Base-by-base conservation (phyloP, 2,329 filamentous ascomycete species). In the Trichophyton verrucosum region DNA sequence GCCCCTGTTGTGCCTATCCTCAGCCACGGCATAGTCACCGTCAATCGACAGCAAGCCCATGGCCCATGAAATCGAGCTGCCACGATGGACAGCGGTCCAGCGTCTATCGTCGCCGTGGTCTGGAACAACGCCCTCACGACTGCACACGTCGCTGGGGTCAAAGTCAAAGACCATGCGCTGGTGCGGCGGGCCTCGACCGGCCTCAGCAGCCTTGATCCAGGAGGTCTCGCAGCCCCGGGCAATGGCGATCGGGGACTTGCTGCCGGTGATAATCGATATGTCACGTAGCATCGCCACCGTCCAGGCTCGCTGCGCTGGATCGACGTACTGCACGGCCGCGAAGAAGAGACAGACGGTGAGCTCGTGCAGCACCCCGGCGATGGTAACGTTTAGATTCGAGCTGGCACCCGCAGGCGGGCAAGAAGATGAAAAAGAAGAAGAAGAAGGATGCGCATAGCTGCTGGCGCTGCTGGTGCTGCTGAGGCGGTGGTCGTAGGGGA, bases 311-410 rank as follows among this genome's bases (percentile, higher is more conserved):
- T 97, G 91, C 0, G 74, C 76, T 3, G 83, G 72, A 62, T 89
- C 83, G 67, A 83, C 83, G 70, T 85, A 95, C 79, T 96, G 78
- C 9, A 97, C 83, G 3, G 83, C 92, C 1, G 91, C 87, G 63
- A 96, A 90, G 75, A 97, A 96, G 1, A 96, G 77, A 3, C 86
- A 85, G 68, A 96, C 87, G 3, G 85, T 85, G 66, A 85, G 84
- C 73, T 97, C 92, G 62, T 90, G 90, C 22, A 96, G 81, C 0
- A 88, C 89, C 0, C 88, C 88, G 4, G 88, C 91, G 27, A 95
- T 81, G 33, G 86, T 80, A 0, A 91, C 91, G 65, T 86, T 91
- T 1, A 96, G 81, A 38, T 84, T 81, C 2, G 64, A 57, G 20
- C 71, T 71, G 2, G 69, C 68, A 44, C 40, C 40, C 40, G n/a